Percentiles rank a stretch among this genome's conserved stretches.
phyloP scores from a whole-genome alignment of 2,329 filamentous ascomycete genomes.

The Colletotrichum chlorophyti region DNA sequence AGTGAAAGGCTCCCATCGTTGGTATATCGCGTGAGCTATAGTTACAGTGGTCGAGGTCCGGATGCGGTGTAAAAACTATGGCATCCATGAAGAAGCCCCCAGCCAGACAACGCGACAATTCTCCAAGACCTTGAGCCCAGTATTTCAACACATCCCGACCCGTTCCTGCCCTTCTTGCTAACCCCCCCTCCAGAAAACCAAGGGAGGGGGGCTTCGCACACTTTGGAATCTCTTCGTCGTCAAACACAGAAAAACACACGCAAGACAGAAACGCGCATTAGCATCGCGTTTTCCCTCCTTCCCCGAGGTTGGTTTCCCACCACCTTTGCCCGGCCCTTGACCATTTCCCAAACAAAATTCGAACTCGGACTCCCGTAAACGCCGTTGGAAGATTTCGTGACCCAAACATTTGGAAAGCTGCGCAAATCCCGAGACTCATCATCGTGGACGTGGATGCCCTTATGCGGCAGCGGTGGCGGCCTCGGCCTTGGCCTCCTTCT shows the following conservation, averaged over 20 bases:
- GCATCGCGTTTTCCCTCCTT: constrained; percentile 17
- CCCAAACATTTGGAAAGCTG: constrained; percentile 12
- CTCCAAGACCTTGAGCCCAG: neutral
- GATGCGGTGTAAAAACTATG: too few relatives aligned
- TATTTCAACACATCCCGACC: neutral
- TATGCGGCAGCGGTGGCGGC: constrained; percentile 25
- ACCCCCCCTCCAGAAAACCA: too few relatives aligned
- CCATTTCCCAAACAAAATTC: constrained; percentile 21
- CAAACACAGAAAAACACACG: neutral
- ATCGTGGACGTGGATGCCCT: neutral
- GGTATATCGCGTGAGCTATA: constrained; percentile 28
- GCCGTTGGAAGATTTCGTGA: constrained; percentile 28
- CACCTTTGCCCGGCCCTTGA: constrained; percentile 11
- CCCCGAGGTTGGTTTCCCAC: constrained; percentile 20
- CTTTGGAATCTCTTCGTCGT: too few relatives aligned
- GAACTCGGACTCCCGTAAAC: constrained; percentile 26
- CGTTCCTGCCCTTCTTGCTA: neutral
- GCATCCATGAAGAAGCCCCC: too few relatives aligned
- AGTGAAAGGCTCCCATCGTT: constrained; percentile 22
- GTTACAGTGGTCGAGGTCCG: constrained; percentile 26
- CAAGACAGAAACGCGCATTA: constrained; percentile 6
- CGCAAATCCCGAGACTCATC: neutral
- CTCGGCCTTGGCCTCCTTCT: constrained; percentile 34
- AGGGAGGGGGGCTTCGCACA: too few relatives aligned
- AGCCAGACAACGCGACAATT: neutral